Percentiles rank a stretch among this genome's conserved stretches.
Evolutionary conservation across 331 rosid genomes (phyloP).

Genomic region (Telfairia occidentalis): DNA sequence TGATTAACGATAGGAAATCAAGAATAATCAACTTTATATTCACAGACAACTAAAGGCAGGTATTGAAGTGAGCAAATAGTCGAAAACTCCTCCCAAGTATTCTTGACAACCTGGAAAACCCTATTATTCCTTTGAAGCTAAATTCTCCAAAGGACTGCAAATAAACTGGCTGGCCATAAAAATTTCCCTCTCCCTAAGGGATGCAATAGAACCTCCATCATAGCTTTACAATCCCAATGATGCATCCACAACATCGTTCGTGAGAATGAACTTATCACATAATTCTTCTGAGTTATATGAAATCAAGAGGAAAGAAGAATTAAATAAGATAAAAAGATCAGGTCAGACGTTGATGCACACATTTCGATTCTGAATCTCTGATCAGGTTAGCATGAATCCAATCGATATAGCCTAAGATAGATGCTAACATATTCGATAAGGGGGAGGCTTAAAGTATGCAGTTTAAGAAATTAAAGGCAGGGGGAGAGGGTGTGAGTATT

Average conservation of each 20-base stretch:
- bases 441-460: too few relatives aligned
- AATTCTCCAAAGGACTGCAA: background rate
- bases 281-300: too few relatives aligned
- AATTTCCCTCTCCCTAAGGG: background rate
- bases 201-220: background rate
- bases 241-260: background rate
- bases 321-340: too few relatives aligned
- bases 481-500: too few relatives aligned
- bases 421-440: too few relatives aligned
- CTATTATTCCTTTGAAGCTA: background rate
- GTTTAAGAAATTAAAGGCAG: too few relatives aligned
- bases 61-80: background rate
- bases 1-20: background rate
- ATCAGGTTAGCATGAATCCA: too few relatives aligned
- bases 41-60: background rate
- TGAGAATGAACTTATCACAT: too few relatives aligned
- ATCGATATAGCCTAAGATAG: too few relatives aligned
- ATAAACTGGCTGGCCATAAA: background rate
- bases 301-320: too few relatives aligned
- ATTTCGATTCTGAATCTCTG: too few relatives aligned
- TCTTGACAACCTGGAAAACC: background rate
- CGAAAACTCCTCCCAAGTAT: background rate
- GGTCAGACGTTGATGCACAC: too few relatives aligned
- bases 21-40: background rate
- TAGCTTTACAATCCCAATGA: background rate